Evolutionary conservation across 495 filamentous ascomycete species (phyloP), one percentile per base, ranked within the genome.

Genomic region (Hypoxylon fragiforme): DNA sequence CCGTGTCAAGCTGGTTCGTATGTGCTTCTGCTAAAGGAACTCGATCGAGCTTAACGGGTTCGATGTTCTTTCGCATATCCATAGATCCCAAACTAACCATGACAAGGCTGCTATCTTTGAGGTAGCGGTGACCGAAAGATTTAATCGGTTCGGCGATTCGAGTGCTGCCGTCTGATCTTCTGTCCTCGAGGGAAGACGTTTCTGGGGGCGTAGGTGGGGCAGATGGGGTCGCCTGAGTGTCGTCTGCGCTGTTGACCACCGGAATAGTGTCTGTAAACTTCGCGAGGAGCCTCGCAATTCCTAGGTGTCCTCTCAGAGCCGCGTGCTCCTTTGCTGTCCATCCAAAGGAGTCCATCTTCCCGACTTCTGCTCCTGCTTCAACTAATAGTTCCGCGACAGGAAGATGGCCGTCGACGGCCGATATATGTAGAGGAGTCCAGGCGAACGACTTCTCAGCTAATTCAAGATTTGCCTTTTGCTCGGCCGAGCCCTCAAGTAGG

Each of bases 321-420:
- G 94, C 94, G 72, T 97, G 94, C 65, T 98, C 94, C 72, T 85
- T 90, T 1, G 92, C 85, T 1, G 90, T 96, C 95, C 95, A 98
- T 6, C 94, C 94, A 41, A 91, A 97, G 1, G 84, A 84, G 67
- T 97, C 94, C 7, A 72, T 68, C 39, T 79, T 83, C 43, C 86
- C 84, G 11, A 91, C 64, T 42, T 94, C 81, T 1, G 88, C 88
- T 0, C 89, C 89, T 20, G 87, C 86, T 18, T 83, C 80, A 35
- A 96, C 77, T 7, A 98, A 77, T 18, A 85, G 68, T 54, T 85
- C 73, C 3, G 84, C 87, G 24, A 95, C 81, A 0, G 78, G 68
- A 24, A 91, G 65, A 47, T 88, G 82, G 0, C 91, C 91, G 54
- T 97, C 92, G 0, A 97, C 92, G 50, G 87, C 86, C 12, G 95